Conservation (phyloP, 768 basidiomycete species). For the Asterophora parasitica region DNA sequence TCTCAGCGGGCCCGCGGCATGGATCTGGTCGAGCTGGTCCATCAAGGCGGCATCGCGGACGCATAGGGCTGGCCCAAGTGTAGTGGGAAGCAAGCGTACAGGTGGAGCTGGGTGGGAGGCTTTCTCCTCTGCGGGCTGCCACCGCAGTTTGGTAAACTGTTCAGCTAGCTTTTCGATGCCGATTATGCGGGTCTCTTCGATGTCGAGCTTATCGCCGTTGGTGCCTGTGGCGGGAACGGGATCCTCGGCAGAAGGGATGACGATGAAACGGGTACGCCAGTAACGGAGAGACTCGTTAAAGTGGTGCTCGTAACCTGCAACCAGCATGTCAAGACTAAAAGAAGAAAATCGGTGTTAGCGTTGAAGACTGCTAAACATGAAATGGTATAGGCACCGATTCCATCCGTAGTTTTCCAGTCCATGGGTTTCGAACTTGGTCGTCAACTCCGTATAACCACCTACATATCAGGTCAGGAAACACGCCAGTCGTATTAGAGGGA, state of each 20-base stretch:
- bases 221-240: conserved; percentile 52
- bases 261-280: conserved; percentile 91
- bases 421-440: conserved; percentile 70
- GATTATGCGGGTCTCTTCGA: conserved; percentile 82
- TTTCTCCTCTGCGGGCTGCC: conserved; percentile 64
- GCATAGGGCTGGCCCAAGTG: conserved; percentile 75
- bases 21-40: conserved; percentile 76
- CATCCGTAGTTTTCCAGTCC: conserved; percentile 82
- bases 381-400: conserved; percentile 53
- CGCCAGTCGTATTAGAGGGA: not conserved
- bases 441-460: conserved; percentile 78
- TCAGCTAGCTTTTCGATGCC: conserved; percentile 93
- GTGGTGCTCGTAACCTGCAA: conserved; percentile 76
- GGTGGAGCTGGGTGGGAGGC: conserved; percentile 43
- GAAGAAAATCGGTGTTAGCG: not conserved
- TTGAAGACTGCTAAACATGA: not conserved
- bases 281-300: conserved; percentile 82
- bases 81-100: conserved; percentile 78
- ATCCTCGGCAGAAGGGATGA: conserved; percentile 80
- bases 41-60: conserved; percentile 77
- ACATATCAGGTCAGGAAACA: not conserved
- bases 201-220: conserved; percentile 70
- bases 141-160: conserved; percentile 78
- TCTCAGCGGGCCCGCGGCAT: conserved; percentile 63
- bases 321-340: conserved; percentile 75